Conservation (phyloP, 345 rosid genomes). For the Gossypium australe region DNA sequence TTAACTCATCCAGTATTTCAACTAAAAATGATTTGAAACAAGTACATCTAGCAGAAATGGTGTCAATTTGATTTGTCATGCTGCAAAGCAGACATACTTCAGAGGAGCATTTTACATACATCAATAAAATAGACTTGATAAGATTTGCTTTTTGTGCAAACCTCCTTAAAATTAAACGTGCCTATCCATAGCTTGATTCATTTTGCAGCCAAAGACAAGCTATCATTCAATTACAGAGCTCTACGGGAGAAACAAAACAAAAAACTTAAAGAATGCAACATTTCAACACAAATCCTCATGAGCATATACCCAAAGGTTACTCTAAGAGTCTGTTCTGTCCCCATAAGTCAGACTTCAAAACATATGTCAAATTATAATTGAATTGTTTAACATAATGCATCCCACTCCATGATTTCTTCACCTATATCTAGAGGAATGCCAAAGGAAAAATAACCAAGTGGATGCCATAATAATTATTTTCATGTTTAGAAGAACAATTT, state of each 20-base stretch:
- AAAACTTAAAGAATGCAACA: background rate
- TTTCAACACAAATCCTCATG: background rate
- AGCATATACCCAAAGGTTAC: background rate
- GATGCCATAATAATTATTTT: background rate
- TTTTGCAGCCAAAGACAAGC: background rate
- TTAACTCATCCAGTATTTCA: background rate
- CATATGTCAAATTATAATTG: background rate
- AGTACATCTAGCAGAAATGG: background rate
- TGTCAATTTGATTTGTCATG: background rate
- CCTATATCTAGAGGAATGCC: background rate
- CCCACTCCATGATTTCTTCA: background rate
- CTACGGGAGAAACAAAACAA: background rate
- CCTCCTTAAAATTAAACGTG: background rate
- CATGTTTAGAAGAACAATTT: background rate
- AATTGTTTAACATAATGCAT: background rate
- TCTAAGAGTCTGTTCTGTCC: background rate
- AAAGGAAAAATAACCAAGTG: background rate
- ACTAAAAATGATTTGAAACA: background rate
- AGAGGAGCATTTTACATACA: background rate
- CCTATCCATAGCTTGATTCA: background rate
- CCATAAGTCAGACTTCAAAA: background rate
- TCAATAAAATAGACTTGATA: background rate
- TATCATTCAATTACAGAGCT: background rate
- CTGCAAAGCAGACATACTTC: background rate
- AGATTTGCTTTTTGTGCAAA: background rate